These are phyloP conservation scores for Myriosclerotinia curreyana DNA, from an alignment of 2,329 filamentous ascomycete genomes.

Conservation along the genomic window DNA sequence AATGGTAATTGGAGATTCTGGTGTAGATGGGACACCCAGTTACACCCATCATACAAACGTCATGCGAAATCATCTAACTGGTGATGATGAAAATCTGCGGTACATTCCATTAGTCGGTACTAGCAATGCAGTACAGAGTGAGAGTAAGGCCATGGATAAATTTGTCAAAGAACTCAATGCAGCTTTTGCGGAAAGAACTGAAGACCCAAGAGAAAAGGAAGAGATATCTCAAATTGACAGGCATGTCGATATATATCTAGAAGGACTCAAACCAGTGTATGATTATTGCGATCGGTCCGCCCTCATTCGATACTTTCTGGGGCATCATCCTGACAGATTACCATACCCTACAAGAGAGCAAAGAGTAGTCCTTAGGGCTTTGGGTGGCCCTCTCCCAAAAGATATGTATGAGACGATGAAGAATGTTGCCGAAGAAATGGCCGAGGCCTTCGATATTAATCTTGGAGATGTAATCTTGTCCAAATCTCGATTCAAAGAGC, in stretches of 20 bases:
- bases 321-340: conserved; percentile 10
- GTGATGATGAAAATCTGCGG: conserved; percentile 34
- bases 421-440: conserved; percentile 27
- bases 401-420: conserved; percentile 9
- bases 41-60: conserved; percentile 32
- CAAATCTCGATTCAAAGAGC: conserved; percentile 29
- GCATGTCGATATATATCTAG: conserved; percentile 29
- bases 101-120: conserved; percentile 32
- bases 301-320: conserved; percentile 30
- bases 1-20: conserved; percentile 19
- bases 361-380: conserved; percentile 23
- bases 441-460: conserved; percentile 25
- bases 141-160: conserved; percentile 21
- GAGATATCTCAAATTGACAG: conserved; percentile 23
- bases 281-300: conserved; percentile 19
- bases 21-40: conserved; percentile 30
- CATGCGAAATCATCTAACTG: conserved; percentile 32
- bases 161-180: conserved; percentile 31
- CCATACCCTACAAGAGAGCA: conserved; percentile 22
- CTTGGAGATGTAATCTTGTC: conserved; percentile 31
- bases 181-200: conserved; percentile 23
- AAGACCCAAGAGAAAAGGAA: conserved; percentile 27
- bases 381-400: conserved; percentile 20
- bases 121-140: conserved; percentile 3
- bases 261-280: conserved; percentile 23